Evolutionary conservation across 768 basidiomycete genomes (phyloP), one percentile per base, ranked within the genome.

Genomic region (Lactifluus hygrophoroides): DNA sequence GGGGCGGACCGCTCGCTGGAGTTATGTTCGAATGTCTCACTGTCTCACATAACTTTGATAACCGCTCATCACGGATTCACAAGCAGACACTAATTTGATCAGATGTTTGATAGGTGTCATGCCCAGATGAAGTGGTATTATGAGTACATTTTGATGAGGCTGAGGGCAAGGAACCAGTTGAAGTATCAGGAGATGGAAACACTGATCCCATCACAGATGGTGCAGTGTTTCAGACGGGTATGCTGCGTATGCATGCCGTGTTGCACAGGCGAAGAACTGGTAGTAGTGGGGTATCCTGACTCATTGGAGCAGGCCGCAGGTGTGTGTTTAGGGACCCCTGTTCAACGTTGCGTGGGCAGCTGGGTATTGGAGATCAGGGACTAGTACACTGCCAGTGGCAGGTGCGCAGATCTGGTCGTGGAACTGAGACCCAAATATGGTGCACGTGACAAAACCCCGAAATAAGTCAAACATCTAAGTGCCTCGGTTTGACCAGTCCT

Each of bases 321-420:
- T 44, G 19, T 1, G 23, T 14, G 5, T 23, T 17, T 10, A 14
- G 0, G 2, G 34, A 45, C 10, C 28, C 47, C 35, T 17, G 37
- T n/a, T 55, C 28, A 1, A 44, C 21, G 3, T 45, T 42, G 3
- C 48, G 54, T 16, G 43, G 17, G 17, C 1, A 28, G 25, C 30
- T 6, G 58, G 58, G 35, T 60, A 60, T 27, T 51, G 54, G 10
- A 60, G 58, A 46, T 60, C 58, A n/a, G 58, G 58, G 5, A 60
- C 14, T 11, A 44, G n/a, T n/a, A n/a, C n/a, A n/a, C n/a, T n/a
- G n/a, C n/a, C n/a, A n/a, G n/a, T n/a, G n/a, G n/a, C 25, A 45
- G 58, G 35, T 14, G 42, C 10, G 43, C 54, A 49, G 16, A 8
- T 44, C n/a, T 37, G 32, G 6, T 51, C 42, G 17, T 17, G 6